Conservation (phyloP, 2,329 filamentous ascomycete genomes). For the Fusarium sp. region DNA sequence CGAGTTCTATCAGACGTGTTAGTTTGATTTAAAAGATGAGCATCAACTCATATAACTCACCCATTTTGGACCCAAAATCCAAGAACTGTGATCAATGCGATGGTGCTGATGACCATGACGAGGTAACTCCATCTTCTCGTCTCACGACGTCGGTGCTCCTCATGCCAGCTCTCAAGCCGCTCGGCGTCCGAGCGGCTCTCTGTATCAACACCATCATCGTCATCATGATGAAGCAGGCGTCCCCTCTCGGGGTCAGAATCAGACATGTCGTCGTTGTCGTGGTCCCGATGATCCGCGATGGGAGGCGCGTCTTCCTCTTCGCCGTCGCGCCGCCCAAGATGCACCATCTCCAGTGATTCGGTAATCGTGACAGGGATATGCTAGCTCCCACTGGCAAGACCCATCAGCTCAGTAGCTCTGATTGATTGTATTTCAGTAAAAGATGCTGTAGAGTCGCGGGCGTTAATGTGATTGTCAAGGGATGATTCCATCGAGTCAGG, state of each 20-base stretch:
- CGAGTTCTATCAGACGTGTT: conserved; percentile 12
- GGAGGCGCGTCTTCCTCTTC: conserved; percentile 30
- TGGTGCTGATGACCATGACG: conserved; percentile 33
- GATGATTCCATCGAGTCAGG: conserved; percentile 1
- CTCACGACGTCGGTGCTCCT: conserved; percentile 32
- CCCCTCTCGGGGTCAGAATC: conserved; percentile 29
- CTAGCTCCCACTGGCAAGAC: neutral
- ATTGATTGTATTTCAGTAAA: neutral
- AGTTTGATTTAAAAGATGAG: neutral
- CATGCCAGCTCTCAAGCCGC: conserved; percentile 35
- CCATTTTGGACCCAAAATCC: conserved; percentile 36
- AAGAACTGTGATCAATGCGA: conserved; percentile 31
- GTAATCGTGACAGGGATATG: conserved; percentile 30
- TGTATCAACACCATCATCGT: conserved; percentile 7
- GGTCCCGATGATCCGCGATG: conserved; percentile 15
- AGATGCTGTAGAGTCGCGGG: neutral
- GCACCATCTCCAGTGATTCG: conserved; percentile 29
- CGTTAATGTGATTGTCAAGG: neutral
- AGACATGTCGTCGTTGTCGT: conserved; percentile 10
- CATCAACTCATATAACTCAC: conserved; percentile 8
- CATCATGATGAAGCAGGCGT: conserved; percentile 19
- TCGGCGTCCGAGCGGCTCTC: conserved; percentile 27
- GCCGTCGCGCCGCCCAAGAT: conserved; percentile 7
- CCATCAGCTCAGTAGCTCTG: conserved; percentile 14
- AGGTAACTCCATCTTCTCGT: conserved; percentile 38